A percentile compares a stretch with the other conserved stretches of the same genome.
These are phyloP conservation scores for Cenchrus americanus DNA, from an alignment of 176 grass and related monocot species.

Conservation along the genomic window DNA sequence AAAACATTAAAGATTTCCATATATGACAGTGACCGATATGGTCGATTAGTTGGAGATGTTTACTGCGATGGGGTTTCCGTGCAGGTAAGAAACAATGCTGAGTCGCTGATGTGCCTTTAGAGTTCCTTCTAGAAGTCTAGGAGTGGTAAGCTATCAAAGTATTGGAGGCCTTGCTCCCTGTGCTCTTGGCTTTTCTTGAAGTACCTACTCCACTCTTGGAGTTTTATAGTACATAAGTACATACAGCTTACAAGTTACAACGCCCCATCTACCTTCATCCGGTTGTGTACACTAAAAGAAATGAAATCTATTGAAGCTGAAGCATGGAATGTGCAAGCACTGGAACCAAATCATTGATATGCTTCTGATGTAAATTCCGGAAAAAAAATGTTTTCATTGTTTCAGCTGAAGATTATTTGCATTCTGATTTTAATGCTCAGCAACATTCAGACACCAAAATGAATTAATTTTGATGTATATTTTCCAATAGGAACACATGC, in stretches of 20 bases:
- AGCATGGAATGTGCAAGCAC: not conserved
- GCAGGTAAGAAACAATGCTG: constrained; percentile 57
- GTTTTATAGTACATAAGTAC: constrained; percentile 12
- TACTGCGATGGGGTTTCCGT: constrained; percentile 62
- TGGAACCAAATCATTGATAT: not conserved
- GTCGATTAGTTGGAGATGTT: constrained; percentile 76
- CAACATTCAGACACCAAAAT: not conserved
- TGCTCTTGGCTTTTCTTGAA: not conserved
- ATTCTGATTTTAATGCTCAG: not conserved
- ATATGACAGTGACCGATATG: constrained; percentile 62
- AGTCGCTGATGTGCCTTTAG: not conserved
- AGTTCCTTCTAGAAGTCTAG: not conserved
- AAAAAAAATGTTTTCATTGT: not conserved
- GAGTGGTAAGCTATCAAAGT: not conserved
- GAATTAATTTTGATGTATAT: not conserved
- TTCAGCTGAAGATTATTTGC: not conserved
- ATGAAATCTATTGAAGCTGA: not conserved
- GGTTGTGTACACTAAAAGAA: constrained; percentile 16
- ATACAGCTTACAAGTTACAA: not conserved
- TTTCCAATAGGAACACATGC: constrained; percentile 65
- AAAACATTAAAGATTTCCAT: constrained; percentile 56
- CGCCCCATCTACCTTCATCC: not conserved
- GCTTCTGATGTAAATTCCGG: not conserved
- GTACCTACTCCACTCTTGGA: not conserved
- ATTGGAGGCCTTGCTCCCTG: not conserved